These are phyloP conservation scores for Boletus smithii DNA, from an alignment of 1,284 basidiomycete genomes.

Conservation along the genomic window DNA sequence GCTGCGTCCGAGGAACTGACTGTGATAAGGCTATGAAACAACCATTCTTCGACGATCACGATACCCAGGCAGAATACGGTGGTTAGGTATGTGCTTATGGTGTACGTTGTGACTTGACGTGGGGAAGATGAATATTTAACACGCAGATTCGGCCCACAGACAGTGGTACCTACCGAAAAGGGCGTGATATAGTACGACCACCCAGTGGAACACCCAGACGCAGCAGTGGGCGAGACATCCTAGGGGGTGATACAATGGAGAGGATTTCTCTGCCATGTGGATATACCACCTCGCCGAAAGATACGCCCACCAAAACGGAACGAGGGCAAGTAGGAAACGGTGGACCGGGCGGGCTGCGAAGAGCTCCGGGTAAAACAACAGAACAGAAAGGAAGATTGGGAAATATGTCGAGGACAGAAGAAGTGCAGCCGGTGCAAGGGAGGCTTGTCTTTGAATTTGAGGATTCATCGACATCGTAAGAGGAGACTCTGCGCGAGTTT, in stretches of 20 bases:
- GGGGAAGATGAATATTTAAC: background rate
- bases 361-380: slow-evolving; percentile 16
- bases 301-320: slow-evolving; percentile 26
- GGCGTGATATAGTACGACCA: slow-evolving; percentile 19
- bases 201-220: slow-evolving; percentile 29
- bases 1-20: slow-evolving; percentile 8
- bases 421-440: too few species aligned
- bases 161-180: slow-evolving; percentile 18
- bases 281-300: slow-evolving; percentile 24
- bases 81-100: slow-evolving; percentile 17
- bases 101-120: slow-evolving; percentile 15
- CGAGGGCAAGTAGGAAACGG: slow-evolving; percentile 19
- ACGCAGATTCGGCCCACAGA: too few species aligned
- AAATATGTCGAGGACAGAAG: slow-evolving; percentile 15
- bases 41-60: slow-evolving; percentile 18
- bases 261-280: slow-evolving; percentile 22
- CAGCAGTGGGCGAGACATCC: slow-evolving; percentile 28
- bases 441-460: too few species aligned
- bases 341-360: slow-evolving; percentile 11
- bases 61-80: slow-evolving; percentile 22
- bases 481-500: too few species aligned
- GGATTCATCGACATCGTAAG: too few species aligned
- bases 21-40: slow-evolving; percentile 22
- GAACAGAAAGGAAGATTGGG: slow-evolving; percentile 19
- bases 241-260: slow-evolving; percentile 25